A percentile compares a stretch with the other conserved stretches of the same genome.
Conservation (phyloP, 768 basidiomycete species). For the Porpolomopsis calyptriformis region DNA sequence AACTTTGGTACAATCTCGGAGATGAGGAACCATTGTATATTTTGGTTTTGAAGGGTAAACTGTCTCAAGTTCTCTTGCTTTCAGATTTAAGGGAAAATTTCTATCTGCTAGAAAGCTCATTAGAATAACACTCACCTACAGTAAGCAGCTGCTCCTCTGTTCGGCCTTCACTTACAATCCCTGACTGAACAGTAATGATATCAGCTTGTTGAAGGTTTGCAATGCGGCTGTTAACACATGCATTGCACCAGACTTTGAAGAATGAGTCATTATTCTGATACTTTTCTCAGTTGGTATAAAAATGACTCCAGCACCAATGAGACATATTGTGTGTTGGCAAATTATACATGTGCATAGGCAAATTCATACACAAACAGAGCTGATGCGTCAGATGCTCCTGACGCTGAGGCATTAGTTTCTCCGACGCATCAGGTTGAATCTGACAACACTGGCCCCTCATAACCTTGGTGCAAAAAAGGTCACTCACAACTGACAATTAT, state of each 20-base stretch:
- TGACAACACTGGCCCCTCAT: no score
- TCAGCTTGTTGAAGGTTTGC: neutral
- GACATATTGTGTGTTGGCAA: no score
- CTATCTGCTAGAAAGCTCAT: neutral
- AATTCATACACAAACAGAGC: no score
- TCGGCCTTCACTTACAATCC: neutral
- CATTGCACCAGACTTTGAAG: neutral
- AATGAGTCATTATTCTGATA: constrained; percentile 1
- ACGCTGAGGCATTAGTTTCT: no score
- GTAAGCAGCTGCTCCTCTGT: neutral
- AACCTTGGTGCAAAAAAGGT: no score
- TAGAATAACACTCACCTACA: neutral
- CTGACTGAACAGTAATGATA: neutral
- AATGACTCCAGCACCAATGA: neutral
- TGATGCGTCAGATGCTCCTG: no score
- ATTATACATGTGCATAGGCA: no score
- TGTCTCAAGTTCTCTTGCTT: neutral
- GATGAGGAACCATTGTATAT: neutral
- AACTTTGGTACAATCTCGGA: constrained; percentile 1
- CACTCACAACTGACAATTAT: no score
- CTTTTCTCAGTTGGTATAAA: constrained; percentile 1
- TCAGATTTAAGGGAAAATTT: neutral
- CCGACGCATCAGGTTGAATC: no score
- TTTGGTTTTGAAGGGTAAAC: constrained; percentile 1
- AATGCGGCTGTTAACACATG: neutral